phyloP scores from a whole-genome alignment of 495 filamentous ascomycete genomes.

The Daldinia bambusicola region DNA sequence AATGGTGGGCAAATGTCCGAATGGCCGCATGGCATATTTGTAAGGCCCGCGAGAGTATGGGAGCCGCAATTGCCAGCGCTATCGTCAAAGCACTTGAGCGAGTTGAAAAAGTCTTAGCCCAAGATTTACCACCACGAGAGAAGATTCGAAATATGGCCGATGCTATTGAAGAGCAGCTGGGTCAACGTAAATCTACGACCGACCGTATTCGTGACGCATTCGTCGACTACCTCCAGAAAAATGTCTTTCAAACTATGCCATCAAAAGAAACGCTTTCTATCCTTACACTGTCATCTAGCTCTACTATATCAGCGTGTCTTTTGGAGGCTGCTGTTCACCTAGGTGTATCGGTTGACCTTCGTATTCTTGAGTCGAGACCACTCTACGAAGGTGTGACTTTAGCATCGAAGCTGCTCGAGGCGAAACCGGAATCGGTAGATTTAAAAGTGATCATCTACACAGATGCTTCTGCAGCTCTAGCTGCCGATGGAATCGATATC shows the following conservation, averaged over 20 bases:
- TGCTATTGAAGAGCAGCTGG: constrained; percentile 36
- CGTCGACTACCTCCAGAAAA: constrained; percentile 33
- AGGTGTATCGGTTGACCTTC: constrained; percentile 59
- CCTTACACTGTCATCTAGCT: constrained; percentile 69
- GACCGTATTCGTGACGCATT: constrained; percentile 52
- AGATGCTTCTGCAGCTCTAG: constrained; percentile 68
- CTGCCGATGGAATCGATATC: constrained; percentile 59
- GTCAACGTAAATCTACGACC: constrained; percentile 32
- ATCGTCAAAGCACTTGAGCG: constrained; percentile 57
- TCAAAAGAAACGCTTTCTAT: constrained; percentile 53
- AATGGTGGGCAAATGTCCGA: constrained; percentile 66
- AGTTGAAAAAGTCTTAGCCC: constrained; percentile 45
- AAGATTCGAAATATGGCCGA: constrained; percentile 50
- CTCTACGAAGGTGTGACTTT: constrained; percentile 71
- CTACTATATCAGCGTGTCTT: constrained; percentile 62
- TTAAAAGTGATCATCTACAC: constrained; percentile 63
- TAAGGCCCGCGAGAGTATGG: constrained; percentile 73
- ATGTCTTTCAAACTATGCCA: constrained; percentile 30
- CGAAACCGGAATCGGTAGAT: constrained; percentile 41
- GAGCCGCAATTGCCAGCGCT: constrained; percentile 64
- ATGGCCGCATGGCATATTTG: constrained; percentile 71
- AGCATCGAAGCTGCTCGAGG: constrained; percentile 57
- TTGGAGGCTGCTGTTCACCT: constrained; percentile 30
- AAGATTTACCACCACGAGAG: constrained; percentile 39
- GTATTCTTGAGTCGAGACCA: constrained; percentile 72